Percentiles rank a stretch among this genome's conserved stretches.
phyloP scores from a whole-genome alignment of 306 rosid species.

The Mimosa bimucronata region DNA sequence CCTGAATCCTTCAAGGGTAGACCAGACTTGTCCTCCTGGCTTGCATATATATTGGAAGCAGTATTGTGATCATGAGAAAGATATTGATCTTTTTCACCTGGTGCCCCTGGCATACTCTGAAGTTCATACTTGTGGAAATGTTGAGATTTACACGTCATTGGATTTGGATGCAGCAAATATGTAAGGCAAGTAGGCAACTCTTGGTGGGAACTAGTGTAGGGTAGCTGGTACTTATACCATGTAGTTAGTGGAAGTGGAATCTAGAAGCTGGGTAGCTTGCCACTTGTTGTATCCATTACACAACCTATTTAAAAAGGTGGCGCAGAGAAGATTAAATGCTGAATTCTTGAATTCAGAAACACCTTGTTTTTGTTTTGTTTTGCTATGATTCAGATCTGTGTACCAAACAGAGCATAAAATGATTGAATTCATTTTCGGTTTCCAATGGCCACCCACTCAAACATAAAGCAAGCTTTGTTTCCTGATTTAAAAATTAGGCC shows the following conservation, averaged over 20 bases:
- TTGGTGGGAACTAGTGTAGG: not conserved
- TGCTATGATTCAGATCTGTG: not conserved
- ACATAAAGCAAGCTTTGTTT: not conserved
- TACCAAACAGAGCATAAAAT: not conserved
- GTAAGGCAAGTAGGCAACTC: not conserved
- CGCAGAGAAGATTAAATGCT: not conserved
- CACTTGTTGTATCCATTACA: not conserved
- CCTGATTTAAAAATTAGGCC: not conserved
- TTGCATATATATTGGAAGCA: not conserved
- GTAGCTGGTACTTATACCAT: not conserved
- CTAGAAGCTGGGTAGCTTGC: not conserved
- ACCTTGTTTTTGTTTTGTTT: not conserved
- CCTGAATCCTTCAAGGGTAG: conserved; percentile 29
- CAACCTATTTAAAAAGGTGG: not conserved
- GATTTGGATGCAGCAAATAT: conserved; percentile 9
- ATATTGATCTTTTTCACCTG: not conserved
- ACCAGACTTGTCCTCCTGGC: not conserved
- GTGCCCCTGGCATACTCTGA: not conserved
- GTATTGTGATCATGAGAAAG: not conserved
- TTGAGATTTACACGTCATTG: not conserved
- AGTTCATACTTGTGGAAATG: not conserved
- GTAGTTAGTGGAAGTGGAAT: conserved; percentile 10
- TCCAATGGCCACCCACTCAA: not conserved
- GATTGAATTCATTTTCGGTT: not conserved
- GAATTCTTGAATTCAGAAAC: not conserved